phyloP scores from a whole-genome alignment of 1,284 basidiomycete species.

The Apiotrichum veenhuisii region DNA sequence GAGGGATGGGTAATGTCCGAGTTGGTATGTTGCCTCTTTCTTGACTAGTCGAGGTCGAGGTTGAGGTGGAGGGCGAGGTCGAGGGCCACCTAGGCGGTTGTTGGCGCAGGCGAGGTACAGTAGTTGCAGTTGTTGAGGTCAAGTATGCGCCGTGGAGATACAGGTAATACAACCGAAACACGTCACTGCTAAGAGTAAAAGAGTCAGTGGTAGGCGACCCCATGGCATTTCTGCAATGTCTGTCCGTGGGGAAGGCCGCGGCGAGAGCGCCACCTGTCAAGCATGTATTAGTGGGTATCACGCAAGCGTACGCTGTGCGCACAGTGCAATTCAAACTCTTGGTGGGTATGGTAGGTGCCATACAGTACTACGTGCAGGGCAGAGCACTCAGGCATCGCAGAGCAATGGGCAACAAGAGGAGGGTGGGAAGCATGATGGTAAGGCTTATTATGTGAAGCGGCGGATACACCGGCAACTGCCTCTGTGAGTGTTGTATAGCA shows the following conservation, averaged over 20 bases:
- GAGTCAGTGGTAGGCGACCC: not conserved
- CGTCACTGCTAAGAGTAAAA: not conserved
- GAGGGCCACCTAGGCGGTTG: no score
- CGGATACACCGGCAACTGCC: no score
- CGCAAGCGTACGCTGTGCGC: not conserved
- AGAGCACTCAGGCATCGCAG: not conserved
- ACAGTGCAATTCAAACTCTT: not conserved
- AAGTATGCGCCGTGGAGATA: not conserved
- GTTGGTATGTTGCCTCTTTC: not conserved
- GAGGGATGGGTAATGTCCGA: not conserved
- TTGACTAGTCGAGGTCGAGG: not conserved
- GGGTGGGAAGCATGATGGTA: no score
- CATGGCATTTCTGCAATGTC: not conserved
- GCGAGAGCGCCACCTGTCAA: not conserved
- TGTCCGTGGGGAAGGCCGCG: not conserved
- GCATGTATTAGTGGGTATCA: not conserved
- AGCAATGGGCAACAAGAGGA: not conserved
- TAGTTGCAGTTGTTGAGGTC: not conserved
- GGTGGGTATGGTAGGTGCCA: conserved; percentile 1
- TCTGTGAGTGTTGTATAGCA: no score
- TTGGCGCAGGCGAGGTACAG: no score
- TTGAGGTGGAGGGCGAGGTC: not conserved
- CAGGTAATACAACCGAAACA: not conserved
- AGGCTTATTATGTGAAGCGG: no score
- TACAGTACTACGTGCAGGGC: not conserved